Evolutionary conservation across 1,139 yeast genomes (phyloP).

Genomic region (Taphrina pruni): DNA sequence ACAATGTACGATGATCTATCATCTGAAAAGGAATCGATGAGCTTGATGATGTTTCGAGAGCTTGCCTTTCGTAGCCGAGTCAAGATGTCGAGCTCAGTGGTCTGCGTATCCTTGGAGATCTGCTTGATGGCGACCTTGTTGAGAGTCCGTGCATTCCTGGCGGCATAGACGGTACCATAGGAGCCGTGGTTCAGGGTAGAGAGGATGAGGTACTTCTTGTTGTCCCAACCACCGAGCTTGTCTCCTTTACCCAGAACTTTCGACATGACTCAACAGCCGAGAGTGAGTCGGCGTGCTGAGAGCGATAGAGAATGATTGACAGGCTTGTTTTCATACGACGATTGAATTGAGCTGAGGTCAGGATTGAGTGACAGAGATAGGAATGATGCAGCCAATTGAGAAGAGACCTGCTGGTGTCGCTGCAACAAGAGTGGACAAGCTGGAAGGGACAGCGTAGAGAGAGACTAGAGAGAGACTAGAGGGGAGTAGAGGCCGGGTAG

Average conservation of each 20-base stretch:
- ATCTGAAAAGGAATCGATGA: conserved; percentile 79
- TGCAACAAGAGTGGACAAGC: not conserved
- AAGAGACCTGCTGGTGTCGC: not conserved
- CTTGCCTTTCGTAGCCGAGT: conserved; percentile 53
- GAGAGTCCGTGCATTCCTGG: conserved; percentile 60
- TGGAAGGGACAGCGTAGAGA: not conserved
- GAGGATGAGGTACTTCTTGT: conserved; percentile 62
- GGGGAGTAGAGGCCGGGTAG: not conserved
- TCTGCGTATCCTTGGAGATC: conserved; percentile 24
- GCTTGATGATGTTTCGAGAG: conserved; percentile 62
- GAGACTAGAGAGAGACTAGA: not conserved
- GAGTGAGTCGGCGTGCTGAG: not conserved
- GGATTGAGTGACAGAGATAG: not conserved
- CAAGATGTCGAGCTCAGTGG: conserved; percentile 39
- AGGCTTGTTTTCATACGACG: conserved; percentile 4
- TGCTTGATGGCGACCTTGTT: conserved; percentile 38
- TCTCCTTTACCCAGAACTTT: conserved; percentile 29
- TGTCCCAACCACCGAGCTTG: conserved; percentile 36
- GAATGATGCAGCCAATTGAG: not conserved
- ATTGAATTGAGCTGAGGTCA: not conserved
- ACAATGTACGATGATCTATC: conserved; percentile 61
- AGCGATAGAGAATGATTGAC: not conserved
- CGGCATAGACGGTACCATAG: conserved; percentile 87
- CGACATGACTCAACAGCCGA: conserved; percentile 20
- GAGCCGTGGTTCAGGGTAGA: conserved; percentile 90